Evolutionary conservation across 2,329 filamentous ascomycete genomes (phyloP).

Genomic region (Didymella keratinophila): DNA sequence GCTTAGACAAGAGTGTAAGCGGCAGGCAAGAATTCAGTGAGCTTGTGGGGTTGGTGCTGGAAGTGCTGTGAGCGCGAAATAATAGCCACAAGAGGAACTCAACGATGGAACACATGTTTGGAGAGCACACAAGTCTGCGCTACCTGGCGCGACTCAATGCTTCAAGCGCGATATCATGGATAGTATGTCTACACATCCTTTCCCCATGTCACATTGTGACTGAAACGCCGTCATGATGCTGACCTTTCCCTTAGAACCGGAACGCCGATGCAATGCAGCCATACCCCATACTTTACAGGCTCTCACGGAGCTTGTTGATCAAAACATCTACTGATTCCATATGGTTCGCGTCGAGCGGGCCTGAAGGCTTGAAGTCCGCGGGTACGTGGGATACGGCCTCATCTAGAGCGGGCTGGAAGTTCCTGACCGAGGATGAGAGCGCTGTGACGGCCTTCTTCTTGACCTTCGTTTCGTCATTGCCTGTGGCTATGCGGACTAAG

Average conservation of each 20-base stretch:
- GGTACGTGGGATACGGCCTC: constrained; percentile 72
- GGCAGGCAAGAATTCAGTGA: constrained; percentile 54
- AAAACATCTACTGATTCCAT: constrained; percentile 86
- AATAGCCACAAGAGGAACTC: background rate
- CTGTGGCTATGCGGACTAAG: constrained; percentile 70
- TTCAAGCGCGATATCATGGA: background rate
- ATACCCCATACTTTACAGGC: constrained; percentile 20
- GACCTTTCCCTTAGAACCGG: constrained; percentile 28
- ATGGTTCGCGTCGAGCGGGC: constrained; percentile 77
- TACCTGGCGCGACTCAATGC: background rate
- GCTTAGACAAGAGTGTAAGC: constrained; percentile 63
- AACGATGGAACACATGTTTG: background rate
- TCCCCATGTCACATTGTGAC: constrained; percentile 1
- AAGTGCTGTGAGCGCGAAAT: constrained; percentile 37
- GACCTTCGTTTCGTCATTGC: constrained; percentile 68
- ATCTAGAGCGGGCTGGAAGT: constrained; percentile 80
- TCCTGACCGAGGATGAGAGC: constrained; percentile 83
- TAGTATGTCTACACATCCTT: constrained; percentile 13
- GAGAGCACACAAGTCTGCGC: background rate
- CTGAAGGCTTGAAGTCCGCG: constrained; percentile 64
- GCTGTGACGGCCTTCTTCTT: constrained; percentile 90
- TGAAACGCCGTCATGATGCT: constrained; percentile 29
- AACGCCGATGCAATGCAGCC: constrained; percentile 37
- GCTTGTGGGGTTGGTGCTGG: constrained; percentile 54
- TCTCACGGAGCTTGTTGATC: constrained; percentile 66